Evolutionary conservation across 306 rosid genomes (phyloP).

Genomic region (Glycine soja): DNA sequence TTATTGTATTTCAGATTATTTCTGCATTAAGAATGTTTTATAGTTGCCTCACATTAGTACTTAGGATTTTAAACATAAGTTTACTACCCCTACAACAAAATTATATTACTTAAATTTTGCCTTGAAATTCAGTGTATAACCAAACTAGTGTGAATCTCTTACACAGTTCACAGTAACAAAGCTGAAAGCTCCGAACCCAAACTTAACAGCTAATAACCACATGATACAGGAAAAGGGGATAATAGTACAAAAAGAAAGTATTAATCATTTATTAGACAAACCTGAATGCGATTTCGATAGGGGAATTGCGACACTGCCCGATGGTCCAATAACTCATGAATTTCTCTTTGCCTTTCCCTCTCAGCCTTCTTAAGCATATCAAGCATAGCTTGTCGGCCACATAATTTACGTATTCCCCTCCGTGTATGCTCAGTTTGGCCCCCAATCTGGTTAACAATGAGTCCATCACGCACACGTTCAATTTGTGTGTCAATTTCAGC

Average conservation of each 20-base stretch:
- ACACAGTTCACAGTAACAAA: slow-evolving; percentile 35
- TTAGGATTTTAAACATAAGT: slow-evolving; percentile 23
- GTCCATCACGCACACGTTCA: slow-evolving; percentile 72
- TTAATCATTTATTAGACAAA: slow-evolving; percentile 44
- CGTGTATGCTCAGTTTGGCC: slow-evolving; percentile 63
- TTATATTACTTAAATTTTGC: neutral
- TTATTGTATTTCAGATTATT: slow-evolving; percentile 1
- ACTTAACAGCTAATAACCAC: slow-evolving; percentile 18
- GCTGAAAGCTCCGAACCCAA: slow-evolving; percentile 3
- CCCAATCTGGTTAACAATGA: slow-evolving; percentile 64
- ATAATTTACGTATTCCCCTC: slow-evolving; percentile 80
- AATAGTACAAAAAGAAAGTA: neutral
- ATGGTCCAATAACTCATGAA: slow-evolving; percentile 73
- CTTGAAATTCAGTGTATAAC: slow-evolving; percentile 3
- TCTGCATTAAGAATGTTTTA: neutral
- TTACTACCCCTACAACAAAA: slow-evolving; percentile 18
- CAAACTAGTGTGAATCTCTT: slow-evolving; percentile 16
- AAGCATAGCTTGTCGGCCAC: slow-evolving; percentile 92
- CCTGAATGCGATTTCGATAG: slow-evolving; percentile 99
- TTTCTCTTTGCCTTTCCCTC: slow-evolving; percentile 84
- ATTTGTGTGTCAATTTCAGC: slow-evolving; percentile 67
- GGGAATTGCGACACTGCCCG: slow-evolving; percentile 85
- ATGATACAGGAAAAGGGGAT: slow-evolving; percentile 17
- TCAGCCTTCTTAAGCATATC: slow-evolving; percentile 96
- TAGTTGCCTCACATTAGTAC: neutral